These are phyloP conservation scores for Lentinula lateritia DNA, from an alignment of 768 basidiomycete species.

Conservation along the genomic window DNA sequence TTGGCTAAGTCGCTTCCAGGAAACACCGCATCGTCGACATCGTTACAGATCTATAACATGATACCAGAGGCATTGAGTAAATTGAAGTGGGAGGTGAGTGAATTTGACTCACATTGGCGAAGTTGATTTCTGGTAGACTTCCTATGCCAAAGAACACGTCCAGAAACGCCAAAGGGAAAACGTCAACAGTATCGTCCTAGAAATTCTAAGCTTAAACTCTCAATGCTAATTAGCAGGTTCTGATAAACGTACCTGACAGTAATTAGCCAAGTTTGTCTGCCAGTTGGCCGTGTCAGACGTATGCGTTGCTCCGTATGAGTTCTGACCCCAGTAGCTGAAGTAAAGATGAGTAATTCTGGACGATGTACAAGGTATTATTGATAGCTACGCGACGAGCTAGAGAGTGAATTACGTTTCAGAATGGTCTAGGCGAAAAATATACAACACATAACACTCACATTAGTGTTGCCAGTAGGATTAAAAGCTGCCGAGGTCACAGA, in stretches of 20 bases:
- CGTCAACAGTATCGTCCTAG: constrained; percentile 55
- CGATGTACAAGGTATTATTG: neutral
- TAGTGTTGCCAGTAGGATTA: constrained; percentile 1
- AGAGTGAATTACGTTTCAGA: neutral
- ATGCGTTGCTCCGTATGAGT: constrained; percentile 52
- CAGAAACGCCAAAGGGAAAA: constrained; percentile 58
- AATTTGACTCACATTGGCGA: constrained; percentile 44
- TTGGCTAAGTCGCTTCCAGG: constrained; percentile 52
- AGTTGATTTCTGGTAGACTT: constrained; percentile 51
- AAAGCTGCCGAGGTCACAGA: neutral
- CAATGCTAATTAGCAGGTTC: neutral
- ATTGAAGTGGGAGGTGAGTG: neutral
- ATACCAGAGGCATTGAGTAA: neutral
- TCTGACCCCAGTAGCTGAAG: constrained; percentile 50
- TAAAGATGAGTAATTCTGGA: neutral
- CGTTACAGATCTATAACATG: constrained; percentile 42
- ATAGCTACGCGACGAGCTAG: constrained; percentile 4
- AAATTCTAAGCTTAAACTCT: neutral
- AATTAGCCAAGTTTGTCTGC: constrained; percentile 44
- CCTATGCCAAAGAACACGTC: constrained; percentile 55
- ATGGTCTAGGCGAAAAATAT: neutral
- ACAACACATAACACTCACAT: constrained; percentile 5
- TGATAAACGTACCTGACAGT: constrained; percentile 39
- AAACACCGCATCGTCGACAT: constrained; percentile 35
- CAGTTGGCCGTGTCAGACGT: constrained; percentile 33